Conservation (phyloP, 2,329 filamentous ascomycete genomes). For the Beauveria medogensis region DNA sequence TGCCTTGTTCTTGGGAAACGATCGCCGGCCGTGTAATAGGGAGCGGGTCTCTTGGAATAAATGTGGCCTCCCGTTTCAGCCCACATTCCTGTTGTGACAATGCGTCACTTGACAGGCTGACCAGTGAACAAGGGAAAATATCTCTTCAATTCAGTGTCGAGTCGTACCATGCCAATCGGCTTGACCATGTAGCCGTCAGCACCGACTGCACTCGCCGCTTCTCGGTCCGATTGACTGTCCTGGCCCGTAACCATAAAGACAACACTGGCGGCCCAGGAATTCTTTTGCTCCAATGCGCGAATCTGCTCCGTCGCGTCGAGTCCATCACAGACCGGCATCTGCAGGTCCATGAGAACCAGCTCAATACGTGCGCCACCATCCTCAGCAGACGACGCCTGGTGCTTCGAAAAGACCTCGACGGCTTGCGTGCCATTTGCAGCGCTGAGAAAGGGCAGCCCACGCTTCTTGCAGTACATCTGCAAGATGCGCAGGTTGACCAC, state of each 20-base stretch:
- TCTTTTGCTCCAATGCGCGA: conserved; percentile 16
- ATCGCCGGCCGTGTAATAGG: too few species aligned
- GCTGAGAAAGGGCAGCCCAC: conserved; percentile 31
- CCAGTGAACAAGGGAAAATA: not conserved
- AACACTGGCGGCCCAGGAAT: conserved; percentile 12
- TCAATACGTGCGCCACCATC: conserved; percentile 13
- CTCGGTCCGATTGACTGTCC: conserved; percentile 14
- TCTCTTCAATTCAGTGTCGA: not conserved
- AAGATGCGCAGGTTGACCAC: conserved; percentile 40
- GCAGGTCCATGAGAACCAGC: conserved; percentile 22
- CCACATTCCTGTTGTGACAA: too few species aligned
- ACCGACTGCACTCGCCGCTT: not conserved
- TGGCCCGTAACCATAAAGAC: conserved; percentile 23
- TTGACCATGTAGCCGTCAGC: conserved; percentile 2
- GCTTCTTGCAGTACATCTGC: conserved; percentile 36
- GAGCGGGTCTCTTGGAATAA: too few species aligned
- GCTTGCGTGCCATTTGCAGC: conserved; percentile 37
- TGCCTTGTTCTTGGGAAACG: too few species aligned
- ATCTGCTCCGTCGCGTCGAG: conserved; percentile 21
- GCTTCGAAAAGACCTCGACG: conserved; percentile 23
- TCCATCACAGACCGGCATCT: conserved; percentile 23
- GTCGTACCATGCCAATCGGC: not conserved
- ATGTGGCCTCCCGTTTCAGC: too few species aligned
- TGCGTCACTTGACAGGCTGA: not conserved
- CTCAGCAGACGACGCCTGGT: conserved; percentile 12